Conservation (phyloP, 2,329 filamentous ascomycete genomes). For the Elsinoe australis region DNA sequence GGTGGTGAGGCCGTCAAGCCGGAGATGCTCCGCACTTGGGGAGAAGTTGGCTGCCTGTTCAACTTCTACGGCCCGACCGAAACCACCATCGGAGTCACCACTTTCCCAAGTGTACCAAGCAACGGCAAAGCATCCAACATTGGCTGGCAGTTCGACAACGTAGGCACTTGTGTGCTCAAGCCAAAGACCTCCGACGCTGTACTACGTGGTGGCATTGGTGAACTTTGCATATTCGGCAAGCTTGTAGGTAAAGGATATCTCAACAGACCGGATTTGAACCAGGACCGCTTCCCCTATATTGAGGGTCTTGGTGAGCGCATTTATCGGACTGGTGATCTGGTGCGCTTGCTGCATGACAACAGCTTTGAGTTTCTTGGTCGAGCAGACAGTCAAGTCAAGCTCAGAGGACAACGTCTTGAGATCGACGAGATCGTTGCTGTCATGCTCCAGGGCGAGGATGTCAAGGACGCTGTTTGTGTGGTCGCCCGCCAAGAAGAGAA, state of each 20-base stretch:
- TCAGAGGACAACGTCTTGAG: slow-evolving; percentile 81
- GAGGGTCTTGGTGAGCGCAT: slow-evolving; percentile 42
- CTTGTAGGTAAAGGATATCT: slow-evolving; percentile 87
- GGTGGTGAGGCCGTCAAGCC: slow-evolving; percentile 83
- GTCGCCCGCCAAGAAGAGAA: slow-evolving; percentile 64
- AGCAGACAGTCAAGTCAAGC: slow-evolving; percentile 85
- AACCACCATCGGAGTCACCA: slow-evolving; percentile 85
- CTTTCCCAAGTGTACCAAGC: slow-evolving; percentile 70
- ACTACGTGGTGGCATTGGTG: slow-evolving; percentile 69
- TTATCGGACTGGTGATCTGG: slow-evolving; percentile 84
- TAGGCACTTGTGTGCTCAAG: slow-evolving; percentile 70
- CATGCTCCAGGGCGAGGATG: slow-evolving; percentile 53
- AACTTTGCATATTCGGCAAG: slow-evolving; percentile 79
- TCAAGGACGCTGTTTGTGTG: slow-evolving; percentile 67
- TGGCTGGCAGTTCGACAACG: slow-evolving; percentile 77
- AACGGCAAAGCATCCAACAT: slow-evolving; percentile 84
- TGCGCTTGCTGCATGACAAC: slow-evolving; percentile 69
- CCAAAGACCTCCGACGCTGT: slow-evolving; percentile 65
- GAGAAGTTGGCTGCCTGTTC: slow-evolving; percentile 70
- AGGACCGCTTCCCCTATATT: slow-evolving; percentile 65
- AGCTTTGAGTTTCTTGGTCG: slow-evolving; percentile 83
- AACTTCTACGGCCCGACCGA: slow-evolving; percentile 90
- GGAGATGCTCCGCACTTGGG: slow-evolving; percentile 83
- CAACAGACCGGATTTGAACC: slow-evolving; percentile 68
- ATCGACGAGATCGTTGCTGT: slow-evolving; percentile 85